These are phyloP conservation scores for Talaromyces sp. DNA, from an alignment of 2,329 filamentous ascomycete species.

Conservation along the genomic window DNA sequence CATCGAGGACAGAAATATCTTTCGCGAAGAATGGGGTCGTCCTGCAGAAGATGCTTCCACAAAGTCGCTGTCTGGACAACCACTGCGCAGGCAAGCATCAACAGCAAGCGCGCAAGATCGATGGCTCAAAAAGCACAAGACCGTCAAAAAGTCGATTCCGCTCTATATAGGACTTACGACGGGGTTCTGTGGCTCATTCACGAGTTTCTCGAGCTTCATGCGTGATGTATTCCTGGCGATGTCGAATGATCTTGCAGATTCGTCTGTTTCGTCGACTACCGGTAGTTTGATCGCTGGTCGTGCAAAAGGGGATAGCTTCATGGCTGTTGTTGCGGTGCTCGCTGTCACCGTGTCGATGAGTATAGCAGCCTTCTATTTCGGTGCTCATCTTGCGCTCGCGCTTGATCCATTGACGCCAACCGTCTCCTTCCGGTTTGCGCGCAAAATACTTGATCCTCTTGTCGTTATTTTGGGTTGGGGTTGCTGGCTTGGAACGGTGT, in stretches of 20 bases:
- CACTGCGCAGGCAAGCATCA: conserved; percentile 3
- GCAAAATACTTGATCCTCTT: conserved; percentile 40
- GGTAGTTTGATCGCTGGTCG: conserved; percentile 35
- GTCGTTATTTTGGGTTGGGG: conserved; percentile 60
- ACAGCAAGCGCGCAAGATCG: conserved; percentile 35
- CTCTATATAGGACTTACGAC: conserved; percentile 83
- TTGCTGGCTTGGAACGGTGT: conserved; percentile 72
- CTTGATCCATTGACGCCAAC: conserved; percentile 55
- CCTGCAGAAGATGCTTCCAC: conserved; percentile 26
- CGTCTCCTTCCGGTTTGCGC: conserved; percentile 14
- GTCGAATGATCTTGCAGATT: conserved; percentile 65
- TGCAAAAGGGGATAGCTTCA: conserved; percentile 74
- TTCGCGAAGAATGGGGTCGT: conserved; percentile 62
- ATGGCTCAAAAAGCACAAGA: conserved; percentile 52
- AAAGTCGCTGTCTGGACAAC: conserved; percentile 23
- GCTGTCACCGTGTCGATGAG: conserved; percentile 68
- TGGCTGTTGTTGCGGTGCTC: conserved; percentile 73
- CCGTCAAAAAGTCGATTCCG: conserved; percentile 78
- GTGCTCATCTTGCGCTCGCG: conserved; percentile 69
- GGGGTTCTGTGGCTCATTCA: conserved; percentile 85
- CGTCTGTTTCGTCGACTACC: conserved; percentile 40
- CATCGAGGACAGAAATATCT: conserved; percentile 70
- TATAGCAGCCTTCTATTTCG: conserved; percentile 64
- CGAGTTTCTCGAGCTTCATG: conserved; percentile 83
- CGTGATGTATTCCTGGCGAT: conserved; percentile 75